Conservation (phyloP, 1,284 basidiomycete species). For the Ustilago nuda region DNA sequence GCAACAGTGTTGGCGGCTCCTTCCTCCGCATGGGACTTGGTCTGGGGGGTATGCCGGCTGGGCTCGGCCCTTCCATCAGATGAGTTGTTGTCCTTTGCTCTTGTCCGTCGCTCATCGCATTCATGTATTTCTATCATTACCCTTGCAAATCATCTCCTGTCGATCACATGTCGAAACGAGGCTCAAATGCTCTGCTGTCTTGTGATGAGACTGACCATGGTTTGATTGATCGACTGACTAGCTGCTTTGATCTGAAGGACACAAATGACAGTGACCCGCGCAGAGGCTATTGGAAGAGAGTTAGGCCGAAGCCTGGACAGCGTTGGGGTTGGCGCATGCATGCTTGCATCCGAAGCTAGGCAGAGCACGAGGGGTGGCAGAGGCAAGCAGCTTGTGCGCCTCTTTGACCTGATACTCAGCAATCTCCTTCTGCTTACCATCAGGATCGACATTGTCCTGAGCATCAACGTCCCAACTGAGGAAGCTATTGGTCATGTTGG, state of each 20-base stretch:
- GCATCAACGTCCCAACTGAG: slow-evolving; percentile 52
- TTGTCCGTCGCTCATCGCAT: slow-evolving; percentile 5
- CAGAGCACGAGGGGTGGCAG: slow-evolving; percentile 4
- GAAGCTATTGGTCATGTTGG: slow-evolving; percentile 70
- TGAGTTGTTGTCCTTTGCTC: background rate
- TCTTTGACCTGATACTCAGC: slow-evolving; percentile 54
- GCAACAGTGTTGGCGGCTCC: slow-evolving; percentile 23
- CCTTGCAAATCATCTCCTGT: background rate
- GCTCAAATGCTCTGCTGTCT: background rate
- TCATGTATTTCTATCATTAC: slow-evolving; percentile 28
- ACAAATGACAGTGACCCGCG: background rate
- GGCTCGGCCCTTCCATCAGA: slow-evolving; percentile 33
- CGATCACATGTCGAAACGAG: background rate
- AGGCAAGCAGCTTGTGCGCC: slow-evolving; percentile 39
- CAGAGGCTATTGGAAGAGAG: background rate
- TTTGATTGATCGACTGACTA: background rate
- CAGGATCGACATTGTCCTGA: slow-evolving; percentile 52
- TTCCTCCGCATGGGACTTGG: slow-evolving; percentile 45
- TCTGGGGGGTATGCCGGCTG: slow-evolving; percentile 16
- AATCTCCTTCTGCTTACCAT: slow-evolving; percentile 59
- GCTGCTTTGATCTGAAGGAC: background rate
- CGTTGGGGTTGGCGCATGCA: slow-evolving; percentile 9
- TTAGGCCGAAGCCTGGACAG: slow-evolving; percentile 25
- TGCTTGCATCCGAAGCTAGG: slow-evolving; percentile 38
- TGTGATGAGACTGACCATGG: background rate